These are phyloP conservation scores for Begonia peltatifolia DNA, from an alignment of 306 rosid species.

Conservation along the genomic window DNA sequence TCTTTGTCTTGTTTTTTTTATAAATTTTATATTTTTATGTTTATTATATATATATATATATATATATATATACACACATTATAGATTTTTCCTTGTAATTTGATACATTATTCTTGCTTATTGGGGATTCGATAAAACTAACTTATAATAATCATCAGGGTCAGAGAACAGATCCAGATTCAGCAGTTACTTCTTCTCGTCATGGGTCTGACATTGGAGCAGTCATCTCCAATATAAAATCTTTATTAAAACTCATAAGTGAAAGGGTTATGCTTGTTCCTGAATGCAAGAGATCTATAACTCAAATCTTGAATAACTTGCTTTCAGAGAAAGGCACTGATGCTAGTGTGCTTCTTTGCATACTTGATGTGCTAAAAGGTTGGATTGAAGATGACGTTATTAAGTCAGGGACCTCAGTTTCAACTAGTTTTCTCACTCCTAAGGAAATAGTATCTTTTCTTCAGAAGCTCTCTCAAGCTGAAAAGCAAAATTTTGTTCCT, in stretches of 20 bases:
- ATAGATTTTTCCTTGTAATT: too few species aligned
- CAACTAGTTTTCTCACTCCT: slow-evolving; percentile 45
- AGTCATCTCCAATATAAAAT: slow-evolving; percentile 71
- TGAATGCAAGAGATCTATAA: slow-evolving; percentile 71
- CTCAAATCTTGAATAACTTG: slow-evolving; percentile 77
- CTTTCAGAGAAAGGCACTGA: slow-evolving; percentile 92
- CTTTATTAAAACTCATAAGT: slow-evolving; percentile 70
- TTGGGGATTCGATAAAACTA: background rate
- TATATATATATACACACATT: too few species aligned
- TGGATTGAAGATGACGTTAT: slow-evolving; percentile 85
- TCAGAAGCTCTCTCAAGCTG: slow-evolving; percentile 90
- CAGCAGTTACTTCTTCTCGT: slow-evolving; percentile 80
- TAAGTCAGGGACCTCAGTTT: slow-evolving; percentile 61
- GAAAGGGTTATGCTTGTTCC: slow-evolving; percentile 86
- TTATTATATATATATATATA: too few species aligned
- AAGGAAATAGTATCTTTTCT: slow-evolving; percentile 91
- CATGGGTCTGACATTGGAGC: slow-evolving; percentile 79
- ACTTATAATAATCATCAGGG: background rate
- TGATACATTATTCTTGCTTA: background rate
- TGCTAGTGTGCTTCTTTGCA: slow-evolving; percentile 88
- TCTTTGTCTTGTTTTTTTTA: too few species aligned
- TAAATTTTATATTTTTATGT: too few species aligned
- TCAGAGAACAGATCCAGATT: slow-evolving; percentile 80
- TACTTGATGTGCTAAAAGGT: slow-evolving; percentile 90
- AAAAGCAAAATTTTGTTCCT: slow-evolving; percentile 61